phyloP scores from a whole-genome alignment of 805 yeast genomes.

The Saccharomycopsis javanensis region DNA sequence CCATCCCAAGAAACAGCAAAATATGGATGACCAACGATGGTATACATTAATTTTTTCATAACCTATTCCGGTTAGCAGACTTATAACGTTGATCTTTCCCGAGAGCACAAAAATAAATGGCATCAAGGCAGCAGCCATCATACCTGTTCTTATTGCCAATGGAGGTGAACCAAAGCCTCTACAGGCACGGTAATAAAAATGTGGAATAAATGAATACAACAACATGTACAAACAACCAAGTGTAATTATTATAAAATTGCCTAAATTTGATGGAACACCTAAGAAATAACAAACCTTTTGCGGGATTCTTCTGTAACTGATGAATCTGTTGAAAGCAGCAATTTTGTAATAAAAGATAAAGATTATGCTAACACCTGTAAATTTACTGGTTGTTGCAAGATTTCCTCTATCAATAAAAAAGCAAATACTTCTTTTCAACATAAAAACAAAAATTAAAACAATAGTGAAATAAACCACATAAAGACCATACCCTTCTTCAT shows the following conservation, averaged over 20 bases:
- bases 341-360: conserved; percentile 18
- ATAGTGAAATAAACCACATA: conserved; percentile 6
- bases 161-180: conserved; percentile 52
- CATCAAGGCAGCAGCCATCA: conserved; percentile 39
- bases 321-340: conserved; percentile 26
- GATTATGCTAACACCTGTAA: not conserved
- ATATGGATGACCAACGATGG: conserved; percentile 40
- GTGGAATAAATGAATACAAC: conserved; percentile 33
- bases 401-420: conserved; percentile 1
- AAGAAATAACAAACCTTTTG: conserved; percentile 26
- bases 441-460: not conserved
- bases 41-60: conserved; percentile 45
- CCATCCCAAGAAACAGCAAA: conserved; percentile 28
- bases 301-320: conserved; percentile 29
- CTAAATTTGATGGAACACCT: conserved; percentile 32
- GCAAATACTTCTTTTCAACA: conserved; percentile 2
- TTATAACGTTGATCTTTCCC: conserved; percentile 43
- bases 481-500: conserved; percentile 4
- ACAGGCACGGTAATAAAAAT: conserved; percentile 42
- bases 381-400: not conserved
- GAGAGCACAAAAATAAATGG: conserved; percentile 42
- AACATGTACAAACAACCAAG: conserved; percentile 29
- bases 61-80: conserved; percentile 41
- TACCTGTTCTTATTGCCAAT: conserved; percentile 42
- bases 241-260: conserved; percentile 27